These are phyloP conservation scores for Calendula officinalis DNA, from an alignment of 129 eudicot species.

Conservation along the genomic window DNA sequence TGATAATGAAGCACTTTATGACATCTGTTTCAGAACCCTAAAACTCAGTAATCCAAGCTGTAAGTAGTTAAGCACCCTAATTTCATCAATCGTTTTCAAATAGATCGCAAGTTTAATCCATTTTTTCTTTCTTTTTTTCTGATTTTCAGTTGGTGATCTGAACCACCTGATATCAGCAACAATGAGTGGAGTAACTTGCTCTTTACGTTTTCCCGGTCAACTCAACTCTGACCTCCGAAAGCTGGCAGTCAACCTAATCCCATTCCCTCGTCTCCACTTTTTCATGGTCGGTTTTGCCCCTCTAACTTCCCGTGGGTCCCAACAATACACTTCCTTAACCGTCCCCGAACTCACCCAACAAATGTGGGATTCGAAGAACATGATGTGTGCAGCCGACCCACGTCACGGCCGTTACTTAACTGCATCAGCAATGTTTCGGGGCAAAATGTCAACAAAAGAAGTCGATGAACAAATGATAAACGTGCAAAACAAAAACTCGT, in stretches of 20 bases:
- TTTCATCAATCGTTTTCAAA: no score
- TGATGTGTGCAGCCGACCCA: conserved; percentile 97
- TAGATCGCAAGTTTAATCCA: no score
- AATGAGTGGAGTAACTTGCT: conserved; percentile 96
- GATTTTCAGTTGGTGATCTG: conserved; percentile 58
- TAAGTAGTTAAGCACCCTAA: no score
- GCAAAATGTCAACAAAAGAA: conserved; percentile 94
- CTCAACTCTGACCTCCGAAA: conserved; percentile 82
- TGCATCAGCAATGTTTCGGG: conserved; percentile 91
- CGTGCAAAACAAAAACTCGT: conserved; percentile 92
- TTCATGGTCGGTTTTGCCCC: conserved; percentile 98
- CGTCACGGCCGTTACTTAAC: conserved; percentile 92
- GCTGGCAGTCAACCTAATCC: conserved; percentile 83
- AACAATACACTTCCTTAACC: conserved; percentile 76
- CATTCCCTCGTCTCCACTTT: conserved; percentile 94
- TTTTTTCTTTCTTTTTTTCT: no score
- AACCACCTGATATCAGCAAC: conserved; percentile 91
- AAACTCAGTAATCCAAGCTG: conserved; percentile 92
- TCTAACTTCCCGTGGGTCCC: conserved; percentile 91
- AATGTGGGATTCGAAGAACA: conserved; percentile 95
- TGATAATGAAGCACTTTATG: conserved; percentile 90
- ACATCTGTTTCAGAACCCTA: conserved; percentile 86
- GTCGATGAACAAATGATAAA: conserved; percentile 93
- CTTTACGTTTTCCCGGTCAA: conserved; percentile 88
- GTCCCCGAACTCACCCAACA: conserved; percentile 97